phyloP scores from a whole-genome alignment of 257 asterid genomes.

The Penstemon eatonii region DNA sequence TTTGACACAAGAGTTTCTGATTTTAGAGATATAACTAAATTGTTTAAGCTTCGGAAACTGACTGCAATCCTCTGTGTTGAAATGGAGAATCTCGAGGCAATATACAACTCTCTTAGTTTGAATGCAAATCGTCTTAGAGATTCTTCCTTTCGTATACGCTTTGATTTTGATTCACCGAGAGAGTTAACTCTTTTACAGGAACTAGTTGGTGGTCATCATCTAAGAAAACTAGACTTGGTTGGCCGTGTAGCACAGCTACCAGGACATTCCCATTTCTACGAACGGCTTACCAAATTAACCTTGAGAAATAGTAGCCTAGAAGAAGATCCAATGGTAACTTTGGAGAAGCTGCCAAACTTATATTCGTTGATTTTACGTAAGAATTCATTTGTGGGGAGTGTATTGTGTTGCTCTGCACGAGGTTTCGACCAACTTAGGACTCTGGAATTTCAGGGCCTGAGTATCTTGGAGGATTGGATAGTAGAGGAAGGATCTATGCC shows the following conservation, averaged over 20 bases:
- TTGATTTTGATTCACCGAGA: constrained; percentile 38
- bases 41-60: constrained; percentile 47
- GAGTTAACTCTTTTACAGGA: constrained; percentile 36
- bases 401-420: constrained; percentile 33
- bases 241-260: constrained; percentile 45
- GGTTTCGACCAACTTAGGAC: constrained; percentile 44
- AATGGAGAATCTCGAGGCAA: constrained; percentile 34
- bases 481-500: constrained; percentile 51
- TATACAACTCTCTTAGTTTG: constrained; percentile 25
- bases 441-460: constrained; percentile 38
- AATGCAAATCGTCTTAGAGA: constrained; percentile 31
- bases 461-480: constrained; percentile 42
- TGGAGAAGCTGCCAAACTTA: constrained; percentile 44
- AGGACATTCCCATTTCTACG: constrained; percentile 31
- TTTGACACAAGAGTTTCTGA: constrained; percentile 47
- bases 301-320: constrained; percentile 48
- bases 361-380: constrained; percentile 37
- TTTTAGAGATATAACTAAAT: constrained; percentile 42
- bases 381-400: constrained; percentile 37
- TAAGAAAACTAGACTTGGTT: constrained; percentile 44
- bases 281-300: constrained; percentile 42
- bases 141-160: constrained; percentile 44
- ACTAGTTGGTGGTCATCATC: constrained; percentile 42
- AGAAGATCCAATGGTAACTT: constrained; percentile 52
- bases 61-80: constrained; percentile 39